phyloP scores from a whole-genome alignment of 306 rosid genomes.

The Neltuma alba region DNA sequence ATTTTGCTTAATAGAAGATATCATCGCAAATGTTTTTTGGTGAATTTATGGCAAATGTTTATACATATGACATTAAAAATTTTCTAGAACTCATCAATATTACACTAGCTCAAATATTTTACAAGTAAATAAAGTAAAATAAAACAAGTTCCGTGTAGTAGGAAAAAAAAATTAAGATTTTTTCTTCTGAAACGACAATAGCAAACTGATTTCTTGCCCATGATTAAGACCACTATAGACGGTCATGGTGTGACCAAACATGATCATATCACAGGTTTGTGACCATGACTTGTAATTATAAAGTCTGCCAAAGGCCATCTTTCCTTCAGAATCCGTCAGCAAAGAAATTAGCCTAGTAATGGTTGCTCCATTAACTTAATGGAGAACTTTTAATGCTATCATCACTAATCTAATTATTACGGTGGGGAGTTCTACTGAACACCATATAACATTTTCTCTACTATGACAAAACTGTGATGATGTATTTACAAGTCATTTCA shows the following conservation, averaged over 20 bases:
- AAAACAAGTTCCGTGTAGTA: background rate
- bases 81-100: background rate
- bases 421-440: background rate
- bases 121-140: background rate
- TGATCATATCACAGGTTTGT: background rate
- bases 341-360: background rate
- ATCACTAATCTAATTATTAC: background rate
- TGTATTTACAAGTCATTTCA: conserved; percentile 11
- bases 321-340: background rate
- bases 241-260: background rate
- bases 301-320: conserved; percentile 1
- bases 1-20: conserved; percentile 29
- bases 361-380: conserved; percentile 3
- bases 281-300: background rate
- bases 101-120: conserved; percentile 13
- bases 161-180: background rate
- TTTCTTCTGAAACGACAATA: background rate
- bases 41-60: background rate
- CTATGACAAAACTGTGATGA: conserved; percentile 14
- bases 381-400: conserved; percentile 7
- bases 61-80: background rate
- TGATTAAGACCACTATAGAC: background rate
- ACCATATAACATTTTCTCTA: background rate
- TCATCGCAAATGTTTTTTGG: background rate
- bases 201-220: background rate